A percentile compares a stretch with the other conserved stretches of the same genome.
Conservation (phyloP, 371 early-diverging fungal species). For the Mycotypha africana region DNA sequence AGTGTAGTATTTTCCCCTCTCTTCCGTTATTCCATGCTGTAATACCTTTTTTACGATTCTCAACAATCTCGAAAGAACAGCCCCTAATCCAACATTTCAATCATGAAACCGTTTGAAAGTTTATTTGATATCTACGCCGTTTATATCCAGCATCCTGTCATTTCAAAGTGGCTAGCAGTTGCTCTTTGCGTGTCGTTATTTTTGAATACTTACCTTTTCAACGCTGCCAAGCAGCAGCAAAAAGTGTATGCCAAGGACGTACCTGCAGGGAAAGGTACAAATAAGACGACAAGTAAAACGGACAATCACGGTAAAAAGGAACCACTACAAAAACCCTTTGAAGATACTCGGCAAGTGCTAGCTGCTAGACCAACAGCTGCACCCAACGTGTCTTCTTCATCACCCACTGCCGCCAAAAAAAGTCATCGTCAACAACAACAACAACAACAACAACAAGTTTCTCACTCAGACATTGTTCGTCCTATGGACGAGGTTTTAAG, state of each 20-base stretch:
- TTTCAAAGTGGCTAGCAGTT: constrained; percentile 51
- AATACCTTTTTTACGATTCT: too few species aligned
- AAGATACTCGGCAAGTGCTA: too few species aligned
- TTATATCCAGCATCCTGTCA: constrained; percentile 52
- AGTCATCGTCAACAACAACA: background rate
- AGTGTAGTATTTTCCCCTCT: background rate
- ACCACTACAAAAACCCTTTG: background rate
- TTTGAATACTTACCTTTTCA: constrained; percentile 57
- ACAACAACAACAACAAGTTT: background rate
- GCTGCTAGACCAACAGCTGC: too few species aligned
- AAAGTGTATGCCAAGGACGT: constrained; percentile 14
- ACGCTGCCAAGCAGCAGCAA: constrained; percentile 44
- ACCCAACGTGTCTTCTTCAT: too few species aligned
- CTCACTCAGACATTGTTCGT: constrained; percentile 19
- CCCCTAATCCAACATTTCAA: background rate
- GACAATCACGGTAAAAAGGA: background rate
- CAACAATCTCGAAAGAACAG: too few species aligned
- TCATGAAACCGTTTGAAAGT: constrained; percentile 30
- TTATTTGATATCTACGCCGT: constrained; percentile 44
- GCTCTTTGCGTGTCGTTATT: constrained; percentile 46
- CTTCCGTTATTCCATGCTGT: background rate
- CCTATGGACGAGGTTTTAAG: constrained; percentile 53
- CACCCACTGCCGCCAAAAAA: background rate
- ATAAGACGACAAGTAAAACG: background rate
- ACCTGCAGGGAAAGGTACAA: too few species aligned